Percentiles rank a stretch among this genome's conserved stretches.
Conservation (phyloP, 2,329 filamentous ascomycete species). For the Xylaria sp. region DNA sequence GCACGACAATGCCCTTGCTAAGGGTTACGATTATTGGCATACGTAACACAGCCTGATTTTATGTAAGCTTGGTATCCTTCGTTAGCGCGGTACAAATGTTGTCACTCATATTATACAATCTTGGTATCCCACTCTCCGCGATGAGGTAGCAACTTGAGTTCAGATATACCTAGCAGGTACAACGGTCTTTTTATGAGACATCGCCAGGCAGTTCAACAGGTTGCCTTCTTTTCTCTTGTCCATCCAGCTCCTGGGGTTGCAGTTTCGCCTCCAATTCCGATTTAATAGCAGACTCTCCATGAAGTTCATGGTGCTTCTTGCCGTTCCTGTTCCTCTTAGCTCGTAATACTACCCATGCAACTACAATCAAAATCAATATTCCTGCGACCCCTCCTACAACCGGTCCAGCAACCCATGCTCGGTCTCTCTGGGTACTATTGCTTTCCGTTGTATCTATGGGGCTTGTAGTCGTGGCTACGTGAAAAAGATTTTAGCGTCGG, state of each 20-base stretch:
- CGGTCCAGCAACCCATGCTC: constrained; percentile 22
- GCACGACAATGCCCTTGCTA: too few relatives aligned
- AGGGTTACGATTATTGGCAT: too few relatives aligned
- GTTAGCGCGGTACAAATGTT: too few relatives aligned
- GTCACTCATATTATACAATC: too few relatives aligned
- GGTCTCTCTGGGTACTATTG: neutral
- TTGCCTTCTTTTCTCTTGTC: neutral
- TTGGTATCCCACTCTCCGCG: too few relatives aligned
- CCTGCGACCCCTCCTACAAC: constrained; percentile 15
- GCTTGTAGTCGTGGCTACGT: too few relatives aligned
- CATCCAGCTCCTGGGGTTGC: neutral
- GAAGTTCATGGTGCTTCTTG: constrained; percentile 3
- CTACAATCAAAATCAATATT: neutral
- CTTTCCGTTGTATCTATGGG: neutral
- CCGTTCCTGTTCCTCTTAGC: neutral
- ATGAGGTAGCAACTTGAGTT: too few relatives aligned
- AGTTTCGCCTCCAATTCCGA: constrained; percentile 19
- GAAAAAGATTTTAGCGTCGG: neutral
- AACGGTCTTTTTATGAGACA: neutral
- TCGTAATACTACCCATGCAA: constrained; percentile 1
- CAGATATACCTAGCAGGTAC: too few relatives aligned
- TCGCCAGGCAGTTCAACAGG: constrained; percentile 15
- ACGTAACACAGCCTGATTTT: too few relatives aligned
- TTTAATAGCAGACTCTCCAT: constrained; percentile 21
- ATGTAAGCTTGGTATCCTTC: too few relatives aligned